Percentiles rank a stretch among this genome's conserved stretches.
Evolutionary conservation across 257 asterid genomes (phyloP).

Genomic region (Parsonsia alboflavescens): DNA sequence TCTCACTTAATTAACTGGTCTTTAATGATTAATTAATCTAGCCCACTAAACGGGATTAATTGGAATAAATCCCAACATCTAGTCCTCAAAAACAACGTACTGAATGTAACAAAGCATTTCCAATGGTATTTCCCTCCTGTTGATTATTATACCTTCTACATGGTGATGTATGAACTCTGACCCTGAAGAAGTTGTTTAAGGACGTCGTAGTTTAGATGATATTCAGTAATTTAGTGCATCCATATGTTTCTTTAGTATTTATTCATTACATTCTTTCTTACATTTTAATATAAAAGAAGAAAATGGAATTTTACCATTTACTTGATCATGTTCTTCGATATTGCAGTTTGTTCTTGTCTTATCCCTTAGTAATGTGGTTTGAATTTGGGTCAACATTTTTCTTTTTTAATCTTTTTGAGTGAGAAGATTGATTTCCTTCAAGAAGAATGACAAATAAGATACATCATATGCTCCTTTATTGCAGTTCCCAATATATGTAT

Average conservation of each 20-base stretch:
- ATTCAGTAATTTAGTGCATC: not conserved
- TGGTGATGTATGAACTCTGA: slow-evolving; percentile 87
- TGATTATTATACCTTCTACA: slow-evolving; percentile 74
- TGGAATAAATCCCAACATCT: too few species aligned
- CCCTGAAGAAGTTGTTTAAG: slow-evolving; percentile 51
- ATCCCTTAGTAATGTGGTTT: too few species aligned
- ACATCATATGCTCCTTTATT: not conserved
- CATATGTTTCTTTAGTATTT: not conserved
- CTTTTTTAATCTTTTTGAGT: too few species aligned
- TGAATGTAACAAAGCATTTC: slow-evolving; percentile 64
- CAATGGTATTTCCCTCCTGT: slow-evolving; percentile 70
- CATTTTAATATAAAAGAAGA: not conserved
- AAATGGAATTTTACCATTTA: not conserved
- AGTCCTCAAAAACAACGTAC: slow-evolving; percentile 40
- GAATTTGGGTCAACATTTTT: too few species aligned
- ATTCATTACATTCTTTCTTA: not conserved
- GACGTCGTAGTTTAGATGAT: not conserved
- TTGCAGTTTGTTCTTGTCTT: not conserved
- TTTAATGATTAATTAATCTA: too few species aligned
- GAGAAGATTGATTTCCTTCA: too few species aligned
- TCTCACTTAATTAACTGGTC: too few species aligned
- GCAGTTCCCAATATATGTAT: not conserved
- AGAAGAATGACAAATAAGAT: not conserved
- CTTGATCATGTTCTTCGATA: not conserved
- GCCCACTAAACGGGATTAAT: too few species aligned